These are phyloP conservation scores for Pseudozyma hubeiensis DNA, from an alignment of 1,284 basidiomycete species.

Conservation along the genomic window DNA sequence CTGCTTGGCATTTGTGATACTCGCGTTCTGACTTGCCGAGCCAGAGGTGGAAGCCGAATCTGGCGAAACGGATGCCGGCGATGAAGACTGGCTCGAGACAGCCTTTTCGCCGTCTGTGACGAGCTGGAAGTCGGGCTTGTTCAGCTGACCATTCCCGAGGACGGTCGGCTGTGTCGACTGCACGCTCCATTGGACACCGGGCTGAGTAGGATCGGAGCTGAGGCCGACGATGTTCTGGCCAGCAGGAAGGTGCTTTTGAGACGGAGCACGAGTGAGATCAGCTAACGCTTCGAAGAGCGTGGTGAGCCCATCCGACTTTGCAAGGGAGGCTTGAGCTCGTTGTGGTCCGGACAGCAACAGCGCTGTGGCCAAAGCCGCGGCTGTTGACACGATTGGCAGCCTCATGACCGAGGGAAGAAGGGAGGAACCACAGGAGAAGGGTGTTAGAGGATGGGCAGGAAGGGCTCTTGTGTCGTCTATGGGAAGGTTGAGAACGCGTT, in stretches of 20 bases:
- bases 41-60: constrained; percentile 20
- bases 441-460: background rate
- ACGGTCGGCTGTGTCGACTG: constrained; percentile 18
- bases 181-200: constrained; percentile 43
- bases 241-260: constrained; percentile 30
- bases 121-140: constrained; percentile 30
- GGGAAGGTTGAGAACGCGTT: background rate
- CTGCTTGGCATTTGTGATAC: constrained; percentile 36
- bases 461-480: background rate
- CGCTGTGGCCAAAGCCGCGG: constrained; percentile 27
- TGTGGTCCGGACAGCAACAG: constrained; percentile 25
- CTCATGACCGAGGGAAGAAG: constrained; percentile 10
- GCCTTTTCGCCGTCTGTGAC: constrained; percentile 31
- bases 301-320: constrained; percentile 31
- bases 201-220: constrained; percentile 25
- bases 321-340: constrained; percentile 34
- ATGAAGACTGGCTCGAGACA: background rate
- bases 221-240: constrained; percentile 16
- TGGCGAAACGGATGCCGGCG: constrained; percentile 11
- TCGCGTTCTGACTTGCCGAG: constrained; percentile 24
- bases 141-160: constrained; percentile 36
- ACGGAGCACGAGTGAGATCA: constrained; percentile 39
- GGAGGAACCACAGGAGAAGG: background rate
- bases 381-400: constrained; percentile 21
- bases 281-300: constrained; percentile 45